These are phyloP conservation scores for Vararia minispora DNA, from an alignment of 768 basidiomycete species.

Conservation along the genomic window DNA sequence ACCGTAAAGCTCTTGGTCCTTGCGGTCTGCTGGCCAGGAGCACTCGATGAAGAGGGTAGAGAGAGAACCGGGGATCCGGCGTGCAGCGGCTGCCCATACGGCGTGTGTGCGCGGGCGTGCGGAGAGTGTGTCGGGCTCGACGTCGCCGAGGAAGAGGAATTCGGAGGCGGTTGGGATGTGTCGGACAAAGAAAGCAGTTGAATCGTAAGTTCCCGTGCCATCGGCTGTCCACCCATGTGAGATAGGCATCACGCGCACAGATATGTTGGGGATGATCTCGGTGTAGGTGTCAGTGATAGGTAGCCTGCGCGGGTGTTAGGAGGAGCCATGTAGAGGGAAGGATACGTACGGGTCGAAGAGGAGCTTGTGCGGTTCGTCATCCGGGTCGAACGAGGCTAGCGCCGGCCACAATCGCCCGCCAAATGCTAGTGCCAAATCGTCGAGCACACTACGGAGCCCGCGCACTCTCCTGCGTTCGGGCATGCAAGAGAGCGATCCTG, in stretches of 20 bases:
- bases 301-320: constrained; percentile 26
- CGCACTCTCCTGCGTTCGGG: constrained; percentile 48
- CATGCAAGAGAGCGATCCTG: constrained; percentile 74
- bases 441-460: constrained; percentile 45
- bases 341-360: constrained; percentile 52
- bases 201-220: constrained; percentile 47
- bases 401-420: constrained; percentile 78
- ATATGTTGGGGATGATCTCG: constrained; percentile 39
- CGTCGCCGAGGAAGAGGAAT: constrained; percentile 91
- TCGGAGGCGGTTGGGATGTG: constrained; percentile 51
- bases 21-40: constrained; percentile 70
- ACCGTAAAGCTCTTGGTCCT: constrained; percentile 62
- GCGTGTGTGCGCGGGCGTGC: constrained; percentile 44
- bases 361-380: constrained; percentile 46
- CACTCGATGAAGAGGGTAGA: constrained; percentile 91
- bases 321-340: neutral
- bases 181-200: constrained; percentile 78
- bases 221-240: constrained; percentile 68
- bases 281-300: constrained; percentile 41
- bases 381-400: constrained; percentile 63
- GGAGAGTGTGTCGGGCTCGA: constrained; percentile 75
- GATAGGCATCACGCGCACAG: constrained; percentile 56
- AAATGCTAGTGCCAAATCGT: constrained; percentile 64
- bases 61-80: constrained; percentile 57
- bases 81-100: constrained; percentile 79